These are phyloP conservation scores for Dryas drummondii DNA, from an alignment of 306 rosid genomes.

Conservation along the genomic window DNA sequence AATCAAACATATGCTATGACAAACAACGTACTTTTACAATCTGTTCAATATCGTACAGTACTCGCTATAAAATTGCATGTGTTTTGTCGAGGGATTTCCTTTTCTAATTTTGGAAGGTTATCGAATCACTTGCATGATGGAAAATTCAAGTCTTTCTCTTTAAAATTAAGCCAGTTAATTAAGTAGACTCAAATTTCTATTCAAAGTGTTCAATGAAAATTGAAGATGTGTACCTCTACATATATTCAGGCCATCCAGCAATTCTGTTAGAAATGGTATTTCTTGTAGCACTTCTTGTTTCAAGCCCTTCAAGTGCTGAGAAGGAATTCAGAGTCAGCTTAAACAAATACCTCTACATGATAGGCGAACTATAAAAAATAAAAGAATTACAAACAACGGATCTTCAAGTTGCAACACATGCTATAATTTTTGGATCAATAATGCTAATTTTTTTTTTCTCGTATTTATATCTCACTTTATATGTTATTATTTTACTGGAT, in stretches of 20 bases:
- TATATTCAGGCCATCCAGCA: conserved; percentile 40
- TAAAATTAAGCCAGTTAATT: neutral
- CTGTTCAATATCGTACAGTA: no score
- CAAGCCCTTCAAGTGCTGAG: conserved; percentile 60
- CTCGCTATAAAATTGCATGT: no score
- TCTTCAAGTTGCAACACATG: neutral
- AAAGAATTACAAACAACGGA: conserved; percentile 15
- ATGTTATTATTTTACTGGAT: no score
- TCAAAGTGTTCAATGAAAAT: conserved; percentile 15
- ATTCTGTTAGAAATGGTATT: conserved; percentile 57
- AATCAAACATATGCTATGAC: no score
- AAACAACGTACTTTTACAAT: no score
- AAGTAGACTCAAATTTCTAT: neutral
- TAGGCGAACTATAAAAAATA: conserved; percentile 5
- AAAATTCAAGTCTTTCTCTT: neutral
- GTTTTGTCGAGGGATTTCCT: no score
- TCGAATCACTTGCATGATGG: no score
- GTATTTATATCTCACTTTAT: no score
- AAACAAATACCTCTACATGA: conserved; percentile 18
- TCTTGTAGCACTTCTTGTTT: conserved; percentile 50
- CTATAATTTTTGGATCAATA: neutral
- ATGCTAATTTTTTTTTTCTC: no score
- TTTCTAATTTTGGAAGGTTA: no score
- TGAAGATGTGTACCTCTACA: conserved; percentile 46
- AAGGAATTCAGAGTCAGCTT: conserved; percentile 28